Conservation (phyloP, 176 grass and related monocot species). For the Tillandsia leiboldiana region DNA sequence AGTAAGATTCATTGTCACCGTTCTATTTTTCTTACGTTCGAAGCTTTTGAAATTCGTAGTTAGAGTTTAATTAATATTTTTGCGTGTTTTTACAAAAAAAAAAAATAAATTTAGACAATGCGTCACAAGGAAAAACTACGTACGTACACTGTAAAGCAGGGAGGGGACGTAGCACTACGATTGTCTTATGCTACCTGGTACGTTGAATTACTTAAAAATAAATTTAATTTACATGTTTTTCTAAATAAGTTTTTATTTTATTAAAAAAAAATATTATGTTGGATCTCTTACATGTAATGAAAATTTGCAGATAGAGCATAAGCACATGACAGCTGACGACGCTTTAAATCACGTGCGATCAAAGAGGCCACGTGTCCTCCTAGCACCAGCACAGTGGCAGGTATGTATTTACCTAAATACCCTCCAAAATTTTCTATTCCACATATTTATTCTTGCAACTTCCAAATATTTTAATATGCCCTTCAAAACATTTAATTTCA, state of each 20-base stretch:
- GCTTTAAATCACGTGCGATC: slow-evolving; percentile 80
- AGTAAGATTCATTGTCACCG: slow-evolving; percentile 29
- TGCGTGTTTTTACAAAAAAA: too few relatives aligned
- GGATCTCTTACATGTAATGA: background rate
- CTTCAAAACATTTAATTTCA: background rate
- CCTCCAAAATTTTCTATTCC: background rate
- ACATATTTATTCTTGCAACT: too few relatives aligned
- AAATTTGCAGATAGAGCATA: slow-evolving; percentile 59
- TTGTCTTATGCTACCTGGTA: slow-evolving; percentile 99
- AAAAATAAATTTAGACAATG: slow-evolving; percentile 33
- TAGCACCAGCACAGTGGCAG: slow-evolving; percentile 81
- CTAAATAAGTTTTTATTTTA: background rate
- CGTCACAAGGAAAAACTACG: slow-evolving; percentile 43
- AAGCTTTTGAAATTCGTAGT: too few relatives aligned
- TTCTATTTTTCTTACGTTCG: background rate
- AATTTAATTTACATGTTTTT: slow-evolving; percentile 7
- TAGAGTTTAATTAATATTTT: too few relatives aligned
- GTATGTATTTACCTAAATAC: slow-evolving; percentile 20
- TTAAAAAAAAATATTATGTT: background rate
- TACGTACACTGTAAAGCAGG: slow-evolving; percentile 99
- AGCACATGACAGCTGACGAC: slow-evolving; percentile 60
- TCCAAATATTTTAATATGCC: background rate
- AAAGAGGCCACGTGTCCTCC: slow-evolving; percentile 74
- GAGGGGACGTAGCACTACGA: slow-evolving; percentile 87
- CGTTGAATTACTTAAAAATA: background rate